Evolutionary conservation across 2,329 filamentous ascomycete species (phyloP).

Genomic region (Curvularia hawaiiensis): DNA sequence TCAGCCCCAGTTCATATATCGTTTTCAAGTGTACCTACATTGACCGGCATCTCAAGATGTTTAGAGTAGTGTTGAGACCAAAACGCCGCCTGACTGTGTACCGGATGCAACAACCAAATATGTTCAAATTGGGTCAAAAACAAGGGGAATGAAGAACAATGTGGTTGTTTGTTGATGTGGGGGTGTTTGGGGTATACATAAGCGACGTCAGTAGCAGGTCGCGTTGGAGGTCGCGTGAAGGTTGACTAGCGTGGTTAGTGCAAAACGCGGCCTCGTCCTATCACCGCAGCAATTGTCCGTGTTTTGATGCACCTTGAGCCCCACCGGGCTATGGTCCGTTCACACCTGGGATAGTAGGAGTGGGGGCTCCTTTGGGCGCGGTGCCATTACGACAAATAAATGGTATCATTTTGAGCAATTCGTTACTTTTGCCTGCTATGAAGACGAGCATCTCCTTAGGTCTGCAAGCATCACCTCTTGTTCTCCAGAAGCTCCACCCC

Average conservation of each 20-base stretch:
- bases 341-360: background rate
- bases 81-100: background rate
- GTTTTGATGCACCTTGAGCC: constrained; percentile 7
- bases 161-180: constrained; percentile 13
- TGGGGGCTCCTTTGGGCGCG: background rate
- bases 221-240: constrained; percentile 17
- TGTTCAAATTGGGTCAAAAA: background rate
- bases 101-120: too few relatives aligned
- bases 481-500: constrained; percentile 73
- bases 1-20: background rate
- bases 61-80: background rate
- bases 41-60: constrained; percentile 7
- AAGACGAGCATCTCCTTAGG: background rate
- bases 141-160: background rate
- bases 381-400: constrained; percentile 1
- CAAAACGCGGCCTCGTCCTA: constrained; percentile 13
- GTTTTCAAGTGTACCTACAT: constrained; percentile 3
- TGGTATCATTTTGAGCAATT: constrained; percentile 17
- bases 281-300: constrained; percentile 8
- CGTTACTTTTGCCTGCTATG: background rate
- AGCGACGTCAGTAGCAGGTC: constrained; percentile 10
- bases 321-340: constrained; percentile 5
- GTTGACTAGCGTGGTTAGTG: constrained; percentile 18
- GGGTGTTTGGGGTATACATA: constrained; percentile 4
- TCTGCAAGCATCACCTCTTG: constrained; percentile 22